Conservation (phyloP, 2,329 filamentous ascomycete species). For the Exserohilum turcica region DNA sequence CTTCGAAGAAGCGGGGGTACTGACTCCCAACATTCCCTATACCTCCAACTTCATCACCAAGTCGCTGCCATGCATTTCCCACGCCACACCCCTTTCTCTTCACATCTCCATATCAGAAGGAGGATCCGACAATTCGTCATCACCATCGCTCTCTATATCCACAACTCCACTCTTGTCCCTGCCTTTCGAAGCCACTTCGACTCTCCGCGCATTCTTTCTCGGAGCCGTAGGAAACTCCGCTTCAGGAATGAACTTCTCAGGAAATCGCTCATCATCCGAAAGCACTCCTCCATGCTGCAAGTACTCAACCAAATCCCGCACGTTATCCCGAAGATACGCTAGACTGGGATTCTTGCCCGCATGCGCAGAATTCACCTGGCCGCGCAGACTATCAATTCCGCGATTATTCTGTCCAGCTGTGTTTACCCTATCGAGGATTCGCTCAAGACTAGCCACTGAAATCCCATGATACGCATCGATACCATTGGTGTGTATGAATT, state of each 20-base stretch:
- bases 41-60: no score
- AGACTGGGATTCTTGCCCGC: slow-evolving; percentile 2
- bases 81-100: neutral
- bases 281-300: neutral
- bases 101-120: neutral
- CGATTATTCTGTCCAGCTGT: neutral
- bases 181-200: no score
- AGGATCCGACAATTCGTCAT: neutral
- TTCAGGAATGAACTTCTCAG: neutral
- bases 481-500: neutral
- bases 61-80: no score
- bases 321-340: slow-evolving; percentile 8
- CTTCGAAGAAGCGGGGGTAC: no score
- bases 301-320: neutral
- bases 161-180: no score
- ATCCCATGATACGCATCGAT: slow-evolving; percentile 5
- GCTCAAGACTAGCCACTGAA: neutral
- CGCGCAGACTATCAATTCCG: slow-evolving; percentile 1
- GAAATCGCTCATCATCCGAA: neutral
- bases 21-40: no score
- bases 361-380: slow-evolving; percentile 3
- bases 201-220: neutral
- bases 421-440: neutral
- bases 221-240: neutral
- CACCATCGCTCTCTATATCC: no score